phyloP scores from a whole-genome alignment of 306 rosid species.

The Sphenostylis stenocarpa region DNA sequence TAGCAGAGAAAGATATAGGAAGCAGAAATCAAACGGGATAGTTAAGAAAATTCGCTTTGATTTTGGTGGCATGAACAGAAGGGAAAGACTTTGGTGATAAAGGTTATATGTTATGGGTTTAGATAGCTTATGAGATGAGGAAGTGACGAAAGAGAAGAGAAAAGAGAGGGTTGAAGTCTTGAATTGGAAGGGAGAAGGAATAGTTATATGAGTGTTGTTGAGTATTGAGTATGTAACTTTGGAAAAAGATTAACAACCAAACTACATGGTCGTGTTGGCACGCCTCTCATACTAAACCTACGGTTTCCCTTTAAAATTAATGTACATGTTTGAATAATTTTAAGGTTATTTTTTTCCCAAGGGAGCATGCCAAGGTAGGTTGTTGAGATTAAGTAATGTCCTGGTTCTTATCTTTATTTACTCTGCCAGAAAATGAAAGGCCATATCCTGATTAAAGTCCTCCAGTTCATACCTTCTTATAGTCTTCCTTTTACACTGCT shows the following conservation, averaged over 20 bases:
- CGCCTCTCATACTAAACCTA: slow-evolving; percentile 41
- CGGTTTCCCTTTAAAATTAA: not conserved
- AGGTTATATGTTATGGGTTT: not conserved
- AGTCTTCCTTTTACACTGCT: not conserved
- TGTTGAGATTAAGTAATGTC: not conserved
- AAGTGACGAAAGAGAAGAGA: slow-evolving; percentile 3
- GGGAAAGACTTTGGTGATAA: not conserved
- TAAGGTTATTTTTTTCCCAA: not conserved
- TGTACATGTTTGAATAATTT: not conserved
- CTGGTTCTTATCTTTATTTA: not conserved
- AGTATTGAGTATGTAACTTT: slow-evolving; percentile 23
- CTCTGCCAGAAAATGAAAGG: not conserved
- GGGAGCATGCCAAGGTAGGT: not conserved
- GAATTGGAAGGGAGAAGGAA: slow-evolving; percentile 40
- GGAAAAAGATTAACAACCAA: slow-evolving; percentile 48
- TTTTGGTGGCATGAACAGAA: not conserved
- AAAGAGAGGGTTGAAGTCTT: slow-evolving; percentile 13
- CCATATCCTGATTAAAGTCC: not conserved
- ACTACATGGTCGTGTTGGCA: slow-evolving; percentile 82
- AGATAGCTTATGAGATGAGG: not conserved
- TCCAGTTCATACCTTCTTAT: not conserved
- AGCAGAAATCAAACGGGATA: not conserved
- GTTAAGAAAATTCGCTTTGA: not conserved
- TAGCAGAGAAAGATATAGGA: not conserved
- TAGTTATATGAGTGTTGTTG: not conserved